Evolutionary conservation across 2,329 filamentous ascomycete genomes (phyloP).

Genomic region (Exutisphaerella laricina): DNA sequence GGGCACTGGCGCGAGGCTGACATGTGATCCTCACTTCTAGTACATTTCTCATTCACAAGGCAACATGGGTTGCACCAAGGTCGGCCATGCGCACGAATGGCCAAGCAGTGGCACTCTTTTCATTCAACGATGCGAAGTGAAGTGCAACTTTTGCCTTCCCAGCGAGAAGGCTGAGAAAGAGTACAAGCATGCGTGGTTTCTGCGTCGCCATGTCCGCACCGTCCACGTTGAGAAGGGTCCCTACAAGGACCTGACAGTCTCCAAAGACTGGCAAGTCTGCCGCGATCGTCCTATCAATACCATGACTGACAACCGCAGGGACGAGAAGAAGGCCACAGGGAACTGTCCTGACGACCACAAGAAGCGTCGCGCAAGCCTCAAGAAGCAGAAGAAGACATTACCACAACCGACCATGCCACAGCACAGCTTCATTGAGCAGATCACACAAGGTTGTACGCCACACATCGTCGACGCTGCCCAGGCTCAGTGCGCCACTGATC

Average conservation of each 20-base stretch:
- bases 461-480: neutral
- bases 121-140: slow-evolving; percentile 26
- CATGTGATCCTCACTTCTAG: too few species aligned
- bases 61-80: slow-evolving; percentile 27
- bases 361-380: neutral
- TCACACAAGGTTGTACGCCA: neutral
- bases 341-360: neutral
- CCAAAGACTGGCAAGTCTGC: slow-evolving; percentile 19
- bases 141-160: slow-evolving; percentile 26
- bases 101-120: slow-evolving; percentile 21
- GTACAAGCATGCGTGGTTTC: slow-evolving; percentile 28
- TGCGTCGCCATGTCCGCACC: slow-evolving; percentile 27
- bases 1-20: too few species aligned
- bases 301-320: slow-evolving; percentile 1
- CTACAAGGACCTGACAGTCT: slow-evolving; percentile 16
- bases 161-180: slow-evolving; percentile 12
- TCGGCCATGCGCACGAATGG: slow-evolving; percentile 26
- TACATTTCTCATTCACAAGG: too few species aligned
- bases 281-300: neutral
- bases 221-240: slow-evolving; percentile 20
- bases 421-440: too few species aligned
- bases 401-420: too few species aligned
- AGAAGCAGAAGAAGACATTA: neutral
- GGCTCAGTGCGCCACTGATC: neutral
- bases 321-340: neutral